Evolutionary conservation across 352 stramenopile genomes (phyloP).

Genomic region (Phytopythium vexans): DNA sequence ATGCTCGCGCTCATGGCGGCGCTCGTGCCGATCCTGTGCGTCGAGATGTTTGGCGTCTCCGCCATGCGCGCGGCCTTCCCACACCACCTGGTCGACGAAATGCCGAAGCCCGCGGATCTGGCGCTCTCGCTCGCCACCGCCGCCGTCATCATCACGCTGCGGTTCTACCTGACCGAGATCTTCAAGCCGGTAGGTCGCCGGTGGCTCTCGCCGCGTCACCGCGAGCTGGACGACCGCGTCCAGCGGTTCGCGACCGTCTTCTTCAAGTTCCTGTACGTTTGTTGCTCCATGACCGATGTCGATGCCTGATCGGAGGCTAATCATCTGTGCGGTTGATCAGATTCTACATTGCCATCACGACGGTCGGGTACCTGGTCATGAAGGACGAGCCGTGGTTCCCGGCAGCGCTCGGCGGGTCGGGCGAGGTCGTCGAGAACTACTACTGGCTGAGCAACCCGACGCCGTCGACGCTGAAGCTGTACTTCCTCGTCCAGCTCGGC

Average conservation of each 20-base stretch:
- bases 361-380: conserved; percentile 36
- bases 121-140: conserved; percentile 20
- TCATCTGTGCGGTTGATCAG: conserved; percentile 7
- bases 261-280: conserved; percentile 31
- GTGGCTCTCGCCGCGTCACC: conserved; percentile 22
- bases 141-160: conserved; percentile 23
- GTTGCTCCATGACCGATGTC: neutral
- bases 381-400: conserved; percentile 52
- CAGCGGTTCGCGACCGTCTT: conserved; percentile 32
- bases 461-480: conserved; percentile 30
- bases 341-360: conserved; percentile 29
- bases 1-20: conserved; percentile 22
- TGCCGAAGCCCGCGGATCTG: conserved; percentile 27
- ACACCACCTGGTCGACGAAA: conserved; percentile 15
- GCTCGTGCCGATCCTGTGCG: conserved; percentile 26
- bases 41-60: conserved; percentile 27
- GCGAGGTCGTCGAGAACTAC: conserved; percentile 26
- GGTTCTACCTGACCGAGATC: conserved; percentile 18
- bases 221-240: conserved; percentile 21
- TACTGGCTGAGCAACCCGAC: conserved; percentile 26
- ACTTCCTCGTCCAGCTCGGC: conserved; percentile 51
- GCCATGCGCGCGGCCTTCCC: conserved; percentile 33
- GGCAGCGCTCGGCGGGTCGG: conserved; percentile 31
- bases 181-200: conserved; percentile 22
- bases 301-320: neutral